Base-by-base conservation (phyloP, 108 stramenopile genomes). In the Licmophora abbreviata region DNA sequence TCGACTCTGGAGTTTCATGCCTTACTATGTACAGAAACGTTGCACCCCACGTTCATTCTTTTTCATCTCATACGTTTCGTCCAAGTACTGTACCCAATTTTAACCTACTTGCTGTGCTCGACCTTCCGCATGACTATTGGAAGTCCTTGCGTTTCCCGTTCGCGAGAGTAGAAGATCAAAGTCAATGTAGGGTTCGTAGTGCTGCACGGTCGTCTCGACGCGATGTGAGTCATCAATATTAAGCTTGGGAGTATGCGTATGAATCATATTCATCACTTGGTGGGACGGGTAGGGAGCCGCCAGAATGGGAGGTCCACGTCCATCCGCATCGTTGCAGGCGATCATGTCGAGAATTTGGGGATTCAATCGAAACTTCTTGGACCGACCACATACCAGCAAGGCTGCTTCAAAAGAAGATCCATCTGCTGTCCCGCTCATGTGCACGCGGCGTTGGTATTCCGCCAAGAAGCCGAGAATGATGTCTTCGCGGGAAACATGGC, bases 391-490 rank as follows among this genome's bases (percentile, higher is more conserved):
- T 35, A 90, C 60, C 1, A 93, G 48, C 41, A 94, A 51, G 2
- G 93, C 85, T 7, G 85, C 85, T 68, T 89, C 85, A 43, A 82
- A 87, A 9, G 66, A 63, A 7, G 46, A 28, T 37, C 61, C 79
- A 14, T 58, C 55, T 24, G 64, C 64, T 40, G 38, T 42, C 9
- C 15, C 14, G 0, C 63, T 51, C n/a, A n/a, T n/a, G n/a, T n/a
- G n/a, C 25, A 58, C 48, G 29, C 62, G 56, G 33, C 87, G 63
- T 66, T 90, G 81, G 64, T 65, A 85, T 62, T 92, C 89, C 3
- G 64, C 81, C 61, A 95, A 65, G 68, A 95, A 90, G 41, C 94
- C 95, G 10, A 98, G 57, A 29, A 96, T 83, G 25, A 95, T 73
- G 64, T 96, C 95, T 45, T 81, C 59, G 31, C 97, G 66, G 14